A percentile compares a stretch with the other conserved stretches of the same genome.
phyloP scores from a whole-genome alignment of 345 rosid genomes.

The Erodium maritimum region DNA sequence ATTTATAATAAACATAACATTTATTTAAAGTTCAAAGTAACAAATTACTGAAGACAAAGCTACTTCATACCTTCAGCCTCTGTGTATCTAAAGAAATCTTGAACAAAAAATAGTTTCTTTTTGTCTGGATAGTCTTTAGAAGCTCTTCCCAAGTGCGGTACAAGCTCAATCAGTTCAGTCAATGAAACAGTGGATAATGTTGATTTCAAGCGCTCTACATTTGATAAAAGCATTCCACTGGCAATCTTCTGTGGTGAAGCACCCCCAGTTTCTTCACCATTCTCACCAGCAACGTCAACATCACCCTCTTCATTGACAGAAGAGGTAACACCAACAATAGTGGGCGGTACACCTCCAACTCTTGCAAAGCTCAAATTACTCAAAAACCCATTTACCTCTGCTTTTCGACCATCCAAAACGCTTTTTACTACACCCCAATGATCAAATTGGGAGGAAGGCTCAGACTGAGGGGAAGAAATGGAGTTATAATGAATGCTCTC shows the following conservation, averaged over 20 bases:
- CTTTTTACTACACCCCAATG: conserved; percentile 33
- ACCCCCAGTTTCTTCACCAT: conserved; percentile 42
- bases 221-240: conserved; percentile 61
- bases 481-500: conserved; percentile 19
- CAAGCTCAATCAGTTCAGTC: conserved; percentile 77
- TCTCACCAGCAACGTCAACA: conserved; percentile 29
- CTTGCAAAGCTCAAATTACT: conserved; percentile 83
- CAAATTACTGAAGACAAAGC: background rate
- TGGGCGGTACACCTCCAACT: conserved; percentile 76
- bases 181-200: conserved; percentile 73
- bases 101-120: conserved; percentile 86
- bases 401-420: conserved; percentile 74
- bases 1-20: too few relatives aligned
- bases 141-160: conserved; percentile 67
- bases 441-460: conserved; percentile 27
- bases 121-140: conserved; percentile 88
- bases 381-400: conserved; percentile 62
- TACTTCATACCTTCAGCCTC: conserved; percentile 72
- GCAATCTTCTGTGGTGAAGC: conserved; percentile 61
- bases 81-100: conserved; percentile 97
- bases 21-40: background rate
- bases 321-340: conserved; percentile 63
- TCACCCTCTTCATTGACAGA: conserved; percentile 46
- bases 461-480: conserved; percentile 16
- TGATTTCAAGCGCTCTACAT: conserved; percentile 82